Conservation (phyloP, 208 protist species). For the Leishmania mexicana region DNA sequence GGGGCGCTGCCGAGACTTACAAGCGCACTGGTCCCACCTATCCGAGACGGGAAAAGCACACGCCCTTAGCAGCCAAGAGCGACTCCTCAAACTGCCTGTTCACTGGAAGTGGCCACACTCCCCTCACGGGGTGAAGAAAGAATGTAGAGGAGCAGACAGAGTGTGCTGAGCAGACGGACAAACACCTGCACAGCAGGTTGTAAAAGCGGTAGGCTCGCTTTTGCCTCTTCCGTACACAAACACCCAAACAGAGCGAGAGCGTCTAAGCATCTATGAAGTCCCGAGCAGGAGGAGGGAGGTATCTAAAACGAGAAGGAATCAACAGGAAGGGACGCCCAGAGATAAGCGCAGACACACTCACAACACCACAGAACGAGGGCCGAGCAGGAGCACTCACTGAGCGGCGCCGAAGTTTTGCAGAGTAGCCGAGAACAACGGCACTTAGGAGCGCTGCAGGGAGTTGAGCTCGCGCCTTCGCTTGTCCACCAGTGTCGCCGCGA, state of each 20-base stretch:
- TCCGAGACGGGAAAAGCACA: not conserved
- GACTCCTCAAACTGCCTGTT: not conserved
- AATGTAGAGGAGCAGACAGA: not conserved
- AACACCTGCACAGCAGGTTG: not conserved
- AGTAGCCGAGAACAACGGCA: not conserved
- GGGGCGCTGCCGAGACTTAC: not conserved
- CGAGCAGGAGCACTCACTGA: not conserved
- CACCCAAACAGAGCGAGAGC: not conserved
- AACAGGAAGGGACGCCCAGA: not conserved
- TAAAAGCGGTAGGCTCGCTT: not conserved
- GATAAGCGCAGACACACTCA: not conserved
- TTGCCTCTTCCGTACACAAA: not conserved
- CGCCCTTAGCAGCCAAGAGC: not conserved
- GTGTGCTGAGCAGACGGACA: not conserved
- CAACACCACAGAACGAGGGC: not conserved
- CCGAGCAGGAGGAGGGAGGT: not conserved
- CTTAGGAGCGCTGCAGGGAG: constrained; percentile 4
- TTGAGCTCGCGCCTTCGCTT: constrained; percentile 17
- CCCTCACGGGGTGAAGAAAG: not conserved
- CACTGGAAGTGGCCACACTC: not conserved
- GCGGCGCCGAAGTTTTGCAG: not conserved
- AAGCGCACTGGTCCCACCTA: not conserved
- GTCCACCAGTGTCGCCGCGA: not conserved
- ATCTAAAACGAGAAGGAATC: not conserved
- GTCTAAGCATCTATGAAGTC: not conserved